Evolutionary conservation across 2,329 filamentous ascomycete species (phyloP), one percentile per base, ranked within the genome.

Genomic region (Nannizziopsis barbatae): DNA sequence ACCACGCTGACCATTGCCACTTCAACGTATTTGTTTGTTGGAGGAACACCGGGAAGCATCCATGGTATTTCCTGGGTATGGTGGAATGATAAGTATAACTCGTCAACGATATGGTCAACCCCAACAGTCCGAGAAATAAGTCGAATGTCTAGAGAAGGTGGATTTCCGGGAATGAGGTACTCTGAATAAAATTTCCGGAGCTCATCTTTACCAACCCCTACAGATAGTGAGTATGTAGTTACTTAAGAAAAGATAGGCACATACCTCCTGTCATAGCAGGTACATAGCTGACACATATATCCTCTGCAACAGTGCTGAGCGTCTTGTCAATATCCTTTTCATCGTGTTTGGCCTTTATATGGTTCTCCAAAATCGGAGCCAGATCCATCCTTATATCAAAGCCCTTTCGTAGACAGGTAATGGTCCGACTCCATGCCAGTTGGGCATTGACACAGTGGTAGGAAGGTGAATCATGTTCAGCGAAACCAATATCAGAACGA

Each of bases 401-500:
- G 0, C 77, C 82, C 51, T 72, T 74, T 36, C 80, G 71, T 32
- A 85, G 69, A 0, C 71, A 65, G 1, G 70, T 70, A 50, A 89
- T 58, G 32, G 77, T 81, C 6, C 84, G 72, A n/a, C 74, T 77
- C 75, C 81, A 87, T 0, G 84, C 82, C 15, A 87, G 58, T n/a
- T 75, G 74, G 1, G 81, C 76, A 0, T 75, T 75, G 2, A 84
- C 69, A 8, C 73, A 69, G 53, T 86, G 75, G 56, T 79, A 87
- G 54, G 83, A 77, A 2, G 84, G 79, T 30, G 84, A 62, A 49
- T 86, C 78, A 15, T 75, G 72, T 63, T 88, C 83, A 0, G 84
- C 84, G 53, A 89, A 88, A 0, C 84, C 84, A 0, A 77, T 66
- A 44, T 77, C 67, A 0, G 65, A 76, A 51, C 72, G 69, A 9